Base-by-base conservation (phyloP, 345 rosid species). In the Citropsis articulata region DNA sequence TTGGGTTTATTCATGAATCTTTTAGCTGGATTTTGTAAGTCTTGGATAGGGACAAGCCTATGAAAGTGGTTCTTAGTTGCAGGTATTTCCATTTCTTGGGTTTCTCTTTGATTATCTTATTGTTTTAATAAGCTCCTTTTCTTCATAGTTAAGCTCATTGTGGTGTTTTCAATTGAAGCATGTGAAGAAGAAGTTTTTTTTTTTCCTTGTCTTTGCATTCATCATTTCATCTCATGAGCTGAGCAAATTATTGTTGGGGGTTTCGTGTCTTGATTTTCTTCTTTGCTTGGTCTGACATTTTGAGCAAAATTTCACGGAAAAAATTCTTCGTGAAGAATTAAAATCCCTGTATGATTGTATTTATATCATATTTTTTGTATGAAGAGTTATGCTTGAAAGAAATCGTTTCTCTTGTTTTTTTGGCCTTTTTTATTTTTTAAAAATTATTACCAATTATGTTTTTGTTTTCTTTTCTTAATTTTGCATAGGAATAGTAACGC, bases 41-140 rank as follows among this genome's bases (percentile, higher is more conserved):
- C 84, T 87, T 73, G 60, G 75, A 80, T 77, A 80, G 80, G 83
- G 89, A 89, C 90, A 87, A 77, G 76, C 83, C 66, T 82, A 71
- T 83, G 86, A 78, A 84, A 81, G 83, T 82, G 78, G 82, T 87
- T 88, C 88, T 88, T 83, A 88, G 94, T 87, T 87, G 84, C 84
- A 88, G 87, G 85, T 86, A 80, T 75, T 75, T 80, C 84, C 80
- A 72, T 79, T 80, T 85, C 71, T 68, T 77, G 69, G 48, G 80
- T 53, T 73, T 71, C n/a, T 60, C 35, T 72, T 69, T 66, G 53
- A 27, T 63, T 59, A 66, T 62, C 78, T 79, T 61, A 53, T 81
- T 69, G 12, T 53, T 64, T 67, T 63, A 50, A 22, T 57, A 27
- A 71, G 63, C 38, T 60, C 38, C 25, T 63, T 65, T 42, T 83